Base-by-base conservation (phyloP, 2,329 filamentous ascomycete genomes). In the Verticillium albo-atrum region DNA sequence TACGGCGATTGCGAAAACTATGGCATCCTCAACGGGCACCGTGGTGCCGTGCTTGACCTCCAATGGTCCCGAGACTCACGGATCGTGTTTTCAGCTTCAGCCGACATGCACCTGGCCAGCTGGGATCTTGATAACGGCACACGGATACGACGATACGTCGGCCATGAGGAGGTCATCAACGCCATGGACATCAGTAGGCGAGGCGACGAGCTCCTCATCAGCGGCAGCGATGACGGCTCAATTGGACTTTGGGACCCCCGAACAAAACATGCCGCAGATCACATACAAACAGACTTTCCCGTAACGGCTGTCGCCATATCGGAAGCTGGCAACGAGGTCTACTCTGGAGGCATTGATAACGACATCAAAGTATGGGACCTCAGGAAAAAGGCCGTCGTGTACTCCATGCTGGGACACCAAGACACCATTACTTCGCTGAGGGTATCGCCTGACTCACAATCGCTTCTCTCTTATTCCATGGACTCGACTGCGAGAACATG, bases 361-460 rank as follows among this genome's bases (percentile, higher is more conserved):
- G 92, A 96, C 67, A 96, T 99, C 72, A 92, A 93, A 68, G 93
- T 96, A 23, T 99, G 95, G 94, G 95, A 99, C 74, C 77, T 98
- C 70, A 87, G 95, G 65, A 98, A 97, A 79, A 92, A 96, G 75
- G 85, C 89, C 6, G 85, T 96, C 3, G 87, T 92, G 6, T 97
- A 98, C 74, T 89, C 89, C 2, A 88, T 99, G 82, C 76, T 90
- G 14, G 95, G 95, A 0, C 95, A 99, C 72, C 89, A 87, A 57
- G 95, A 99, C 71, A 98, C 94, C 0, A 82, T 99, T 63, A 96
- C 93, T 3, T 96, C 92, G 14, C 80, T 99, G 54, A 83, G 90
- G 58, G 85, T 98, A n/a, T 97, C 94, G 2, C 94, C 95, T 0
- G 94, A 99, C 72, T 90, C 91, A 42, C 93, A 97, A 73, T 90